Conservation (phyloP, 768 basidiomycete species). For the Lactifluus pinguis region DNA sequence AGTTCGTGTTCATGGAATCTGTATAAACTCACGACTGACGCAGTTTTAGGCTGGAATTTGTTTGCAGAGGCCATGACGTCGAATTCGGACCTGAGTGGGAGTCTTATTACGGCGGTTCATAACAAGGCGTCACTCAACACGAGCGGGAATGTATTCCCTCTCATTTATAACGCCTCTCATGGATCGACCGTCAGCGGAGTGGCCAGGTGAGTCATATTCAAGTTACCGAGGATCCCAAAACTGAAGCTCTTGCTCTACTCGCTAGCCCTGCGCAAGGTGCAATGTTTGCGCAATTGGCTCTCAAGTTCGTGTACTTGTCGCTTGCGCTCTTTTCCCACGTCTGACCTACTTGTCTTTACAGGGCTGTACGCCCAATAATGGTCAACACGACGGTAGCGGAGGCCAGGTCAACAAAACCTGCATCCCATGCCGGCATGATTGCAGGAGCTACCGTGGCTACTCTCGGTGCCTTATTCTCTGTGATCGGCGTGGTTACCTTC, state of each 20-base stretch:
- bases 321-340: neutral
- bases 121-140: conserved; percentile 1
- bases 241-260: neutral
- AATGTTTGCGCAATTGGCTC: conserved; percentile 21
- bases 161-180: neutral
- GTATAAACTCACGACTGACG: neutral
- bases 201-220: conserved; percentile 9
- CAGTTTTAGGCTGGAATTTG: conserved; percentile 1
- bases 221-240: neutral
- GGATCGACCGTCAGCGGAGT: neutral
- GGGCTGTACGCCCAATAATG: neutral
- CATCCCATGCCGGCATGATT: conserved; percentile 8
- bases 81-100: neutral
- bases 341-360: neutral
- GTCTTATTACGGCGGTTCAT: conserved; percentile 9
- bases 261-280: conserved; percentile 22
- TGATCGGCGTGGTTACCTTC: neutral
- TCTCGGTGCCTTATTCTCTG: neutral
- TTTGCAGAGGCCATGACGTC: conserved; percentile 9
- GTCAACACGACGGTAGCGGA: neutral
- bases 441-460: conserved; percentile 15
- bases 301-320: conserved; percentile 12
- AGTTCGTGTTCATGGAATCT: neutral
- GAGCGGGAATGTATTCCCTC: conserved; percentile 5
- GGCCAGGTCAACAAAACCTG: neutral